Base-by-base conservation (phyloP, 371 early-diverging fungal species). In the Blastocladiella emersonii region DNA sequence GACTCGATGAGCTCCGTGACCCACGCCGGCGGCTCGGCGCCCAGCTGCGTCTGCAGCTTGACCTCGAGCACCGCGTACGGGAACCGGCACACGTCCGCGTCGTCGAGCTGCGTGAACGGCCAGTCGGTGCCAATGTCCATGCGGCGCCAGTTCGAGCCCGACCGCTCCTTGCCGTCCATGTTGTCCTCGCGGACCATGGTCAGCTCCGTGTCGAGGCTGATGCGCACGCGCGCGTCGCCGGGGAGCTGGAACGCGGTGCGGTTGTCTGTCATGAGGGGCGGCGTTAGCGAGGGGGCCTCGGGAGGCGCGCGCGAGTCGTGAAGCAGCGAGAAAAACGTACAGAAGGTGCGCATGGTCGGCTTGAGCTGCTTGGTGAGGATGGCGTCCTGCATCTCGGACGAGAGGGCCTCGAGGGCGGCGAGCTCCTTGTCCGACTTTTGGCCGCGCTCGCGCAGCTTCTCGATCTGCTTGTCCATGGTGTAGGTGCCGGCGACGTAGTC, bases 171-270 rank as follows among this genome's bases (percentile, higher is more conserved):
- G 61, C 87, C 90, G 63, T 88, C 84, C 61, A 77, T 72, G 70
- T 92, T 89, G 74, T 98, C 96, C 72, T 98, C 99, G 62, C 95
- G 90, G 64, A 98, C 90, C 85, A 99, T 88, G 37, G 90, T 84
- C 45, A 99, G 73, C 66, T 99, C 96, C 0, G 98, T 98, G 75
- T 99, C 99, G 30, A 99, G 81, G 64, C 92, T 91, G 65, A 99
- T 95, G 71, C 99, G 87, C 34, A 99, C 98, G 64, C 91, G 86
- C 4, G 98, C 93, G 77, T 97, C 98, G 44, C 95, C 96, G 23
- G 99, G 99, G 35, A 98, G 74, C 74, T 99, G 99, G 81, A 99
- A 99, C 21, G 99, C 99, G 34, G 94, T 97, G 73, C 99, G 87
- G 72, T 95, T 98, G 78, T 99, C 98, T 44, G 13, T n/a, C n/a